phyloP scores from a whole-genome alignment of 2,329 filamentous ascomycete species.

The Trichoderma semiorbis region DNA sequence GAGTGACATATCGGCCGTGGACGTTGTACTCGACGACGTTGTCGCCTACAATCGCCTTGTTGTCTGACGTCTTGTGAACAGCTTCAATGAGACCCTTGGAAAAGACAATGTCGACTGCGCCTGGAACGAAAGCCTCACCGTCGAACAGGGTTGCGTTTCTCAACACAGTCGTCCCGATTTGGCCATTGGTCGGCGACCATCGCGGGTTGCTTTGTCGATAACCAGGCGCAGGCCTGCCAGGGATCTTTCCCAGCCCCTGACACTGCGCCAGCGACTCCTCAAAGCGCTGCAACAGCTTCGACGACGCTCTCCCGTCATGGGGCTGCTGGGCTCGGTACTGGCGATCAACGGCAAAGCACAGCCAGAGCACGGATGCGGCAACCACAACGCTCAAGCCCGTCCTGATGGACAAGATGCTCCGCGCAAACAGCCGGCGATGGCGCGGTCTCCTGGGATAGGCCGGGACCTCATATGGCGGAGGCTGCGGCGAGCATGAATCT shows the following conservation, averaged over 20 bases:
- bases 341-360: conserved; percentile 3
- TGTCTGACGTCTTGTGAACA: conserved; percentile 9
- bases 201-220: conserved; percentile 33
- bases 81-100: conserved; percentile 14
- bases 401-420: conserved; percentile 12
- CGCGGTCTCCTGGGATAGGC: conserved; percentile 10
- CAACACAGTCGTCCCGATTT: conserved; percentile 35
- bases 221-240: neutral
- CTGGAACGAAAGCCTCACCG: conserved; percentile 34
- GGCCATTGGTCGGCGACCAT: conserved; percentile 39
- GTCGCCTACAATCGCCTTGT: conserved; percentile 3
- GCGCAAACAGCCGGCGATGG: neutral
- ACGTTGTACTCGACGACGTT: conserved; percentile 29
- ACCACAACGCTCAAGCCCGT: conserved; percentile 11
- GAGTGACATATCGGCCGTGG: conserved; percentile 39
- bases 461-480: conserved; percentile 10
- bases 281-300: conserved; percentile 8
- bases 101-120: conserved; percentile 31
- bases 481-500: neutral
- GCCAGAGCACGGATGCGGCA: conserved; percentile 11
- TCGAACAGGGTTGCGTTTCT: conserved; percentile 43
- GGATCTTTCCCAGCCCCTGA: neutral
- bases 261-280: conserved; percentile 13
- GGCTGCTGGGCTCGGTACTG: neutral
- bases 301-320: neutral